phyloP scores from a whole-genome alignment of 805 yeast genomes.

The Barnettozyma botsteinii region DNA sequence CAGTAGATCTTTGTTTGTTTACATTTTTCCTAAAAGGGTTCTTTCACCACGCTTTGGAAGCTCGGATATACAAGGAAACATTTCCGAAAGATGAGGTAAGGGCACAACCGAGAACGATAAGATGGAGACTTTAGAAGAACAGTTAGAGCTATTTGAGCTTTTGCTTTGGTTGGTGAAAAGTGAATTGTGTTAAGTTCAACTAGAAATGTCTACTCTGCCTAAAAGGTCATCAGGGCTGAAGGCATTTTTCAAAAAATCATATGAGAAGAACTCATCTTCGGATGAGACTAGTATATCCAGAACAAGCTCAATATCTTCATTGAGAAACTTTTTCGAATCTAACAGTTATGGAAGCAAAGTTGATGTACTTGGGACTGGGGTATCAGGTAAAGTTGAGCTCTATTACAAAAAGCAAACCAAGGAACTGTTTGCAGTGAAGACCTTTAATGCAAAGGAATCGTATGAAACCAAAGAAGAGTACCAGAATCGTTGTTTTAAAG shows the following conservation, averaged over 20 bases:
- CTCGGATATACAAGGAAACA: too few relatives aligned
- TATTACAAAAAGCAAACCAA: constrained; percentile 16
- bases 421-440: constrained; percentile 37
- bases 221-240: neutral
- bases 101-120: neutral
- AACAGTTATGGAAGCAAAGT: constrained; percentile 18
- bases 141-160: too few relatives aligned
- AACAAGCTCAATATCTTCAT: constrained; percentile 2
- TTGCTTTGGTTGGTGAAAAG: too few relatives aligned
- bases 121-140: neutral
- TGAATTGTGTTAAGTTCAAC: too few relatives aligned
- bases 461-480: constrained; percentile 64
- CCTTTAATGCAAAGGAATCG: constrained; percentile 34
- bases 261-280: neutral
- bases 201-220: neutral
- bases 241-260: neutral
- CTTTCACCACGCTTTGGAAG: too few relatives aligned
- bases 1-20: constrained; percentile 12
- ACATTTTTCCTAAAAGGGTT: constrained; percentile 21
- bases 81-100: neutral
- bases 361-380: constrained; percentile 25
- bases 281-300: neutral
- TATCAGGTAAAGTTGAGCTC: constrained; percentile 33
- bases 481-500: constrained; percentile 65
- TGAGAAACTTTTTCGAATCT: neutral